These are phyloP conservation scores for Myxozyma nipponensis DNA, from an alignment of 805 yeast species.

Conservation along the genomic window DNA sequence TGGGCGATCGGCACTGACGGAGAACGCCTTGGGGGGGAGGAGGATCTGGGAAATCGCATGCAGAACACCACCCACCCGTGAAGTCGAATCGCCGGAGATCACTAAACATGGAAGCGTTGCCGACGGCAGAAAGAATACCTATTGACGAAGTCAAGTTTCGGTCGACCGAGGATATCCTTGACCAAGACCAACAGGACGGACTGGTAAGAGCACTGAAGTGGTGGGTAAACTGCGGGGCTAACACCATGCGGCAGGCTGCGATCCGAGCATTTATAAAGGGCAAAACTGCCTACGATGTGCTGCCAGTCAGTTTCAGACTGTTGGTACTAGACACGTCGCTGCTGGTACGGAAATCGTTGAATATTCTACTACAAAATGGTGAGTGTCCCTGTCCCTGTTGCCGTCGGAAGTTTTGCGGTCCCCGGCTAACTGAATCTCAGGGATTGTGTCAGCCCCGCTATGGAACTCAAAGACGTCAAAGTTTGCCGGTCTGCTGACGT, in stretches of 20 bases:
- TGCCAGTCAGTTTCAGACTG: conserved; percentile 90
- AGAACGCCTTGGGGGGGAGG: too few relatives aligned
- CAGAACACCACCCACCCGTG: too few relatives aligned
- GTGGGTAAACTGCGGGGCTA: background rate
- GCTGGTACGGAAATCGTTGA: conserved; percentile 83
- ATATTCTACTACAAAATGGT: conserved; percentile 80
- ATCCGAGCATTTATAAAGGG: conserved; percentile 80
- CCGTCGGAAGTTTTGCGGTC: background rate
- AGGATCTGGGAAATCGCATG: too few relatives aligned
- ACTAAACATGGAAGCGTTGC: background rate
- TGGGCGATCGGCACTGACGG: too few relatives aligned
- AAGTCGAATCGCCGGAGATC: background rate
- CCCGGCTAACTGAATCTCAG: conserved; percentile 6
- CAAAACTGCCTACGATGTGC: conserved; percentile 92
- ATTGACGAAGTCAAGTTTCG: conserved; percentile 18
- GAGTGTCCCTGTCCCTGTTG: too few relatives aligned
- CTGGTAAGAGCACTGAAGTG: conserved; percentile 12
- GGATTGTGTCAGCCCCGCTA: conserved; percentile 92
- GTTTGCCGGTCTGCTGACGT: conserved; percentile 91
- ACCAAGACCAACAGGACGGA: conserved; percentile 24
- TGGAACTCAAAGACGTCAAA: conserved; percentile 89
- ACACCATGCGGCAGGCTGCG: conserved; percentile 47
- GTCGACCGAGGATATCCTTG: conserved; percentile 19
- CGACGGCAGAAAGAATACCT: conserved; percentile 6
- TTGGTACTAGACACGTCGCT: conserved; percentile 91